Evolutionary conservation across 495 filamentous ascomycete species (phyloP).

Genomic region (Penicillium manginii): DNA sequence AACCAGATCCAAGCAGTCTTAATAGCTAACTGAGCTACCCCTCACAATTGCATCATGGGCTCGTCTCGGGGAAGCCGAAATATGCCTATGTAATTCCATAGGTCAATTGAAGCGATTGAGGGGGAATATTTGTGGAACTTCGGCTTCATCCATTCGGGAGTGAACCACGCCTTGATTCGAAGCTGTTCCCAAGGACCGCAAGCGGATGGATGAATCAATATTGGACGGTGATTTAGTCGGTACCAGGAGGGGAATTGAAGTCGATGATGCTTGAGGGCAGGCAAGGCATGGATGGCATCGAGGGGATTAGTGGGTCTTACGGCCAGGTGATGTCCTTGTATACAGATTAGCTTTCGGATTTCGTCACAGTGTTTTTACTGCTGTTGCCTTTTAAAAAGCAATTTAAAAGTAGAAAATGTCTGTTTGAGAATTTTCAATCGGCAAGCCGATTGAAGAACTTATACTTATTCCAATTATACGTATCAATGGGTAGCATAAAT

Average conservation of each 20-base stretch:
- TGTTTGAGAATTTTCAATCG: neutral
- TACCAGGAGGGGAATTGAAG: slow-evolving; percentile 15
- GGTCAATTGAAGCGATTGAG: slow-evolving; percentile 6
- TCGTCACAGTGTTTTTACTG: slow-evolving; percentile 14
- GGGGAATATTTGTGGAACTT: neutral
- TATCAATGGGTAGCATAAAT: too few species aligned
- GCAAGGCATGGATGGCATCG: neutral
- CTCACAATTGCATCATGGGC: slow-evolving; percentile 30
- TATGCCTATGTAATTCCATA: neutral
- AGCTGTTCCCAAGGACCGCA: slow-evolving; percentile 16
- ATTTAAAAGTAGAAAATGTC: neutral
- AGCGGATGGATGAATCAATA: slow-evolving; percentile 14
- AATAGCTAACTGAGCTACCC: slow-evolving; percentile 11
- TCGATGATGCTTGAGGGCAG: slow-evolving; percentile 31
- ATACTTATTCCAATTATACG: too few species aligned
- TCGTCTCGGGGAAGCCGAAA: slow-evolving; percentile 15
- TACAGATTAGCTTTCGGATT: slow-evolving; percentile 10
- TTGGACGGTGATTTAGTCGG: slow-evolving; percentile 9
- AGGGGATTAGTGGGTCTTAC: slow-evolving; percentile 18
- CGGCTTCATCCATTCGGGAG: slow-evolving; percentile 6
- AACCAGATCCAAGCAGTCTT: slow-evolving; percentile 13
- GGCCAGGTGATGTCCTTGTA: slow-evolving; percentile 18
- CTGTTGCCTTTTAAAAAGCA: neutral
- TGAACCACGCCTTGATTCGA: slow-evolving; percentile 8
- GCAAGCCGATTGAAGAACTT: too few species aligned